Evolutionary conservation across 2,329 filamentous ascomycete genomes (phyloP).

Genomic region (Penicillium hesseltinei): DNA sequence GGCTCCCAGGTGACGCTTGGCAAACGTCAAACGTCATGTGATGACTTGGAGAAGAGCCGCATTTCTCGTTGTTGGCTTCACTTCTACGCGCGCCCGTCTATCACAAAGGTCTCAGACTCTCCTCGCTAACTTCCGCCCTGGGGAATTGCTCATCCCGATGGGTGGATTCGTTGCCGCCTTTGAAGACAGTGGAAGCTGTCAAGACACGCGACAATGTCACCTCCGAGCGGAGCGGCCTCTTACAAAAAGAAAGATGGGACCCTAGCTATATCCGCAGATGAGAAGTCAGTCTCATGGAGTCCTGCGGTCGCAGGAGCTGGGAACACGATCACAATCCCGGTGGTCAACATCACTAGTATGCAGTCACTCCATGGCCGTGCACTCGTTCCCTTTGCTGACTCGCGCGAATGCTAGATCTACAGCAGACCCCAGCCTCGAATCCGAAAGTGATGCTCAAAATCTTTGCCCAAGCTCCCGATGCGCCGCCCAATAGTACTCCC

Average conservation of each 20-base stretch:
- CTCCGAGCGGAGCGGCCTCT: constrained; percentile 64
- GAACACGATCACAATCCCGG: constrained; percentile 65
- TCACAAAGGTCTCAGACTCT: constrained; percentile 23
- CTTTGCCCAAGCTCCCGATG: constrained; percentile 64
- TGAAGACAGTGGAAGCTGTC: constrained; percentile 41
- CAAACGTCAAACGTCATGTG: constrained; percentile 22
- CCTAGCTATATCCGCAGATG: constrained; percentile 71
- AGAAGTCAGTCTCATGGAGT: constrained; percentile 76
- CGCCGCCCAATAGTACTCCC: constrained; percentile 40
- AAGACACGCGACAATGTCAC: constrained; percentile 38
- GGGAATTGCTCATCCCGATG: constrained; percentile 33
- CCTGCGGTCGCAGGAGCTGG: constrained; percentile 62
- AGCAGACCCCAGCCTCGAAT: constrained; percentile 86
- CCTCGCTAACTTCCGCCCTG: constrained; percentile 18
- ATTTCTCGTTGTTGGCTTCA: constrained; percentile 16
- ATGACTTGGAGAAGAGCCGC: constrained; percentile 15
- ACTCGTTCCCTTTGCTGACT: constrained; percentile 5
- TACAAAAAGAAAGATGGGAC: constrained; percentile 98
- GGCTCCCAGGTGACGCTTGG: constrained; percentile 12
- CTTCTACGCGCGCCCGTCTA: constrained; percentile 5
- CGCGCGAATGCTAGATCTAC: constrained; percentile 63
- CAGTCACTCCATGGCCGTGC: constrained; percentile 10
- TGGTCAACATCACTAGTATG: constrained; percentile 80
- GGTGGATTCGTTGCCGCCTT: constrained; percentile 34
- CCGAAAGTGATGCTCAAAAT: constrained; percentile 94